Evolutionary conservation across 345 rosid species (phyloP), one percentile per base, ranked within the genome.

Genomic region (Populus nigra): DNA sequence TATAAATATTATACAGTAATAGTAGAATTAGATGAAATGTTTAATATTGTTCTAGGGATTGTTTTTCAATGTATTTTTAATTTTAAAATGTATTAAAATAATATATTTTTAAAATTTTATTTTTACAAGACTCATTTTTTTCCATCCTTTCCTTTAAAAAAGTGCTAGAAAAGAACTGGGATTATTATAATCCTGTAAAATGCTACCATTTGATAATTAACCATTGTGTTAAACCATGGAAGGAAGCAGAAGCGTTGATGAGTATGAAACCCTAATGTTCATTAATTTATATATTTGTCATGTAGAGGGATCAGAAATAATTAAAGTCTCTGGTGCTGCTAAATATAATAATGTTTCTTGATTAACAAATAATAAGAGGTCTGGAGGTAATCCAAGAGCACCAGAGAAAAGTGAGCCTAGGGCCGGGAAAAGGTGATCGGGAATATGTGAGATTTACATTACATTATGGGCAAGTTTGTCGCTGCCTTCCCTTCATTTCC

Each of bases 21-120:
- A 1, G 0, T 8, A 38, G 41, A 38, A 38, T 38, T 7, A 8
- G 41, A 29, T 2, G 35, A 33, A 33, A 33, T 33, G 35, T 33
- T 3, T 33, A 33, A 33, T 3, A 4, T 3, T 4, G 0, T 4
- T 3, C 0, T 33, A 33, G 4, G 3, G 0, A 31, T 31, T 31
- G 33, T 31, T 2, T 31, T 31, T 31, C 0, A 31, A 31, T 2
- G 0, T 31, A 0, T 31, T 31, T 31, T 31, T 31, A 0, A 1
- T 31, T 31, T 3, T 3, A 3, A 33, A 33, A 33, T 33, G 3
- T 33, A 33, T 0, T 33, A 33, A 33, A 33, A 33, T 33, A 33
- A 33, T 33, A 3, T 29, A 29, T 29, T 29, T 29, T 29, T 29
- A 29, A 29, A 2, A 29, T 1, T 29, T 29, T 29, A 29, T 29